Percentiles rank a stretch among this genome's conserved stretches.
These are phyloP conservation scores for Pichia cephalocereana DNA, from an alignment of 805 yeast genomes.

Conservation along the genomic window DNA sequence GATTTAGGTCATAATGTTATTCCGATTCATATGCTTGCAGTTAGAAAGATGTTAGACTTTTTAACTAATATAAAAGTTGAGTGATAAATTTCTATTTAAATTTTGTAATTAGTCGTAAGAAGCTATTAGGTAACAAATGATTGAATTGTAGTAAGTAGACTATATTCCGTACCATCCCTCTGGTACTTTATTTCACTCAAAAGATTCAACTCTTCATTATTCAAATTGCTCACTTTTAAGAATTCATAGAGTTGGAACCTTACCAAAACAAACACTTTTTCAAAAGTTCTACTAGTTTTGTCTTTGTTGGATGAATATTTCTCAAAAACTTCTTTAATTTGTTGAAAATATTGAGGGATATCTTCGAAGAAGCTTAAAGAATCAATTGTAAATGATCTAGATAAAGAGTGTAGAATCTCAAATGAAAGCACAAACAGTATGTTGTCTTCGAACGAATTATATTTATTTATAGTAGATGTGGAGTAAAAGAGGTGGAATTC, in stretches of 20 bases:
- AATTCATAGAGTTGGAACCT: neutral
- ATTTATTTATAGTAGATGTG: neutral
- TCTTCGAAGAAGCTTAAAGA: neutral
- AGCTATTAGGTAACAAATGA: too few species aligned
- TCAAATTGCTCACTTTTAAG: neutral
- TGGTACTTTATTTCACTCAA: neutral
- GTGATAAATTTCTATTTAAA: conserved; percentile 1
- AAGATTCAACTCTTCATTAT: neutral
- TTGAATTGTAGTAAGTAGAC: too few species aligned
- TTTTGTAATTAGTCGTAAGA: too few species aligned
- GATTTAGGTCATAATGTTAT: conserved; percentile 30
- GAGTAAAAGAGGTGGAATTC: conserved; percentile 2
- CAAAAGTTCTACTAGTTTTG: too few species aligned
- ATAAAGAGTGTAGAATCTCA: conserved; percentile 1
- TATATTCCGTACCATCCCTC: too few species aligned
- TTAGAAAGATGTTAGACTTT: conserved; percentile 48
- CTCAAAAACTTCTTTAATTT: neutral
- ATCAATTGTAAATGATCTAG: neutral
- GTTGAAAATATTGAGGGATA: neutral
- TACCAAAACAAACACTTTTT: neutral
- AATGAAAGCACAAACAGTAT: conserved; percentile 1
- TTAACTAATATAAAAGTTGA: conserved; percentile 50
- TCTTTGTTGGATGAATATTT: neutral
- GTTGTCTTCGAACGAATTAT: neutral
- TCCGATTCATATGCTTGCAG: conserved; percentile 72